These are phyloP conservation scores for Talaromyces sp. DNA, from an alignment of 2,329 filamentous ascomycete species.

Conservation along the genomic window DNA sequence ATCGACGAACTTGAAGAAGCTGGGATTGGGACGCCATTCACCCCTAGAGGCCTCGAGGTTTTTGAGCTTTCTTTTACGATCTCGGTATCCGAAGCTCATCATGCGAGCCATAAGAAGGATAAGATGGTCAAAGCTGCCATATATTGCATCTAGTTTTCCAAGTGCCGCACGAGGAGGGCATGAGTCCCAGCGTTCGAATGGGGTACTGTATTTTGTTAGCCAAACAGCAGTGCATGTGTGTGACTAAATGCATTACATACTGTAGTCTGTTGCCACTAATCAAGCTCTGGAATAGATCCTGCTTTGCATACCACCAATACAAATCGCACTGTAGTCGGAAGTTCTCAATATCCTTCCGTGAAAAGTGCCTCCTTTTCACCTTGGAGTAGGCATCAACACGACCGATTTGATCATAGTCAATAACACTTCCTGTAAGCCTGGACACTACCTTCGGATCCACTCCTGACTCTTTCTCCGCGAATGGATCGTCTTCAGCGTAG, in stretches of 20 bases:
- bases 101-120: slow-evolving; percentile 75
- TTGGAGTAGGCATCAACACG: slow-evolving; percentile 31
- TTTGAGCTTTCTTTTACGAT: slow-evolving; percentile 71
- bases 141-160: slow-evolving; percentile 70
- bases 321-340: slow-evolving; percentile 80
- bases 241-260: slow-evolving; percentile 51
- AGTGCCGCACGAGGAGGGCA: slow-evolving; percentile 80
- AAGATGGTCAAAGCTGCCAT: slow-evolving; percentile 84
- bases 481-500: slow-evolving; percentile 38
- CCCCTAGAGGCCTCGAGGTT: slow-evolving; percentile 57
- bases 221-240: background rate
- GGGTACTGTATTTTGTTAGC: slow-evolving; percentile 54
- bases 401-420: slow-evolving; percentile 56
- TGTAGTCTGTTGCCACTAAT: slow-evolving; percentile 79
- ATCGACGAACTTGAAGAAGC: slow-evolving; percentile 40
- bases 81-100: slow-evolving; percentile 69
- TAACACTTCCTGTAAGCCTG: slow-evolving; percentile 51
- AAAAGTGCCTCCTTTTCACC: slow-evolving; percentile 32
- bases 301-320: slow-evolving; percentile 94
- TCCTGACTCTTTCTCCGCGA: slow-evolving; percentile 41
- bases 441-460: slow-evolving; percentile 56
- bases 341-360: slow-evolving; percentile 62
- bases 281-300: slow-evolving; percentile 87
- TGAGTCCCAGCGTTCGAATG: slow-evolving; percentile 75
- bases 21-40: slow-evolving; percentile 51